A percentile compares a stretch with the other conserved stretches of the same genome.
Conservation (phyloP, 2,329 filamentous ascomycete species). For the Exophiala aquamarina region DNA sequence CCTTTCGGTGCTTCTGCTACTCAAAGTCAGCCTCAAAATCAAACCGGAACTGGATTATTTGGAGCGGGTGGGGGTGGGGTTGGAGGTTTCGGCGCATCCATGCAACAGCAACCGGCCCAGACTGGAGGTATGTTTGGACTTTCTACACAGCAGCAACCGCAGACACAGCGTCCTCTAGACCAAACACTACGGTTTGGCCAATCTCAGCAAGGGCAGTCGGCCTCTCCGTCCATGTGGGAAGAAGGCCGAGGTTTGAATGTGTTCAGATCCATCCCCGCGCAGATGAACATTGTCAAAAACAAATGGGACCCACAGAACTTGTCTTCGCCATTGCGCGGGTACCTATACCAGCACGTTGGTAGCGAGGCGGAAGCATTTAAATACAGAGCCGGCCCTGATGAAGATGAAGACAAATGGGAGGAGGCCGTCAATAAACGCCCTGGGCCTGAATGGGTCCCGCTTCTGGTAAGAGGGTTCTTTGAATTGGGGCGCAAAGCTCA, state of each 20-base stretch:
- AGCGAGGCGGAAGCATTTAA: constrained; percentile 58
- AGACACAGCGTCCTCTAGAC: constrained; percentile 42
- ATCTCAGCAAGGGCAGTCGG: constrained; percentile 45
- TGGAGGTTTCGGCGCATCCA: background rate
- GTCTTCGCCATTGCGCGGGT: constrained; percentile 57
- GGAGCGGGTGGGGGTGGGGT: background rate
- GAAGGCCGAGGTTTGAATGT: constrained; percentile 37
- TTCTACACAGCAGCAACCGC: constrained; percentile 36
- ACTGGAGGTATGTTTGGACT: constrained; percentile 28
- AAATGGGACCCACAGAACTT: constrained; percentile 60
- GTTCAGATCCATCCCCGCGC: constrained; percentile 61
- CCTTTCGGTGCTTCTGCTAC: no score
- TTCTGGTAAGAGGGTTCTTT: constrained; percentile 60
- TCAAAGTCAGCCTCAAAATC: no score
- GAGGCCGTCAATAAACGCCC: constrained; percentile 62
- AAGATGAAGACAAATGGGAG: constrained; percentile 64
- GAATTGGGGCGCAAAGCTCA: constrained; percentile 59
- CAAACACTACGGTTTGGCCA: constrained; percentile 42
- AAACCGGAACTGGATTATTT: background rate
- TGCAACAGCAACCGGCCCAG: constrained; percentile 26
- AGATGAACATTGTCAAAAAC: constrained; percentile 59
- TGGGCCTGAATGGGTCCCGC: constrained; percentile 57
- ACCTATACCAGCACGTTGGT: constrained; percentile 64
- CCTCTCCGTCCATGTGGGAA: constrained; percentile 19
- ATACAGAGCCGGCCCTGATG: constrained; percentile 57